Base-by-base conservation (phyloP, 495 filamentous ascomycete genomes). In the Chlorociboria aeruginascens region DNA sequence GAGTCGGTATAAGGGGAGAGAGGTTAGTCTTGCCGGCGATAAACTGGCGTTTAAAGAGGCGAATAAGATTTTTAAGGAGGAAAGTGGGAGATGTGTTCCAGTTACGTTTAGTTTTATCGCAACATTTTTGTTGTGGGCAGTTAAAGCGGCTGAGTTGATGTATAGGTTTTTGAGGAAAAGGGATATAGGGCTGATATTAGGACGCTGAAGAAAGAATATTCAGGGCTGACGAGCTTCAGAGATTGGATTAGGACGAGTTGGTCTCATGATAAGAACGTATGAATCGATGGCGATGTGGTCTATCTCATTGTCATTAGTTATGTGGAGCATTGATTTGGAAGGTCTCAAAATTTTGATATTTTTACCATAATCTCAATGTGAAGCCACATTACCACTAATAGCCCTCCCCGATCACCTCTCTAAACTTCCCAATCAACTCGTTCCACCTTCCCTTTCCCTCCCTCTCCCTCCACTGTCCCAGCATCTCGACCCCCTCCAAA, bases 131-230 rank as follows among this genome's bases (percentile, higher is more conserved):
- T 63, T 62, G 28, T 61, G 54, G 42, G 34, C 59, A 34, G 58
- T 65, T 10, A 50, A 53, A 32, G 67, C 72, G 47, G 46, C 69
- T 32, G 54, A 58, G 8, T 3, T 60, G 20, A 70, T 70, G 67
- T 61, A 72, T 48, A 55, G 57, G 32, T 87, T 72, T 85, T 86
- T 46, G 64, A 72, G 54, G 68, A 72, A 11, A 61, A 68, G 8
- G 68, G 69, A 28, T 72, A 68, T 43, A 54, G 52, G 43, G 68
- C 62, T 4, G 63, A 73, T 36, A 52, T 72, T 16, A 42, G 48
- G 46, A 59, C 56, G 11, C 45, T 67, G 25, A 56, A 66, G 33
- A 54, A 51, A 40, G 64, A 66, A 0, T 49, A 69, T 42, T 64
- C 67, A 4, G 53, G 46, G 2, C 30, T 72, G 55, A 30, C 63